Evolutionary conservation across 306 rosid genomes (phyloP), one percentile per base, ranked within the genome.

Genomic region (Adenanthera pavonina): DNA sequence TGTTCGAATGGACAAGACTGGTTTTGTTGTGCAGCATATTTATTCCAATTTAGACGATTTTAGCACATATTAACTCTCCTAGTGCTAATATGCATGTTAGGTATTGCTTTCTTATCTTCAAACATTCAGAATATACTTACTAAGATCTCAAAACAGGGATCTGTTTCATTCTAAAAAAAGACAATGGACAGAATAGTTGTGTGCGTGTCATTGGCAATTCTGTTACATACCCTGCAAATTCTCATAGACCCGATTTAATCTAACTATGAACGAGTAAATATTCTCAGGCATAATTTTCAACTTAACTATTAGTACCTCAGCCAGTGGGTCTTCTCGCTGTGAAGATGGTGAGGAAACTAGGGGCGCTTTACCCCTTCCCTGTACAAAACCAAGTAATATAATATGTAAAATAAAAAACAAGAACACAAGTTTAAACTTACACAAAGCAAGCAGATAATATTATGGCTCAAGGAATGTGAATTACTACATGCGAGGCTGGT

Each of bases 111-210:
- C 1, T 25, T 33, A 2, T 65, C 78, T n/a, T 72, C 86, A 34
- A 64, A 33, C 61, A 51, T 0, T 79, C 79, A 78, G 38, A 72
- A 83, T 33, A 82, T 51, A 3, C 65, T 62, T n/a, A 76, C 0
- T 11, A 83, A 77, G 47, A 41, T 77, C 35, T 83, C 79, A 52
- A 83, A 8, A 44, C 36, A 5, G 15, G 82, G 82, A 65, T 83
- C 86, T 10, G 59, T 0, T 10, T 83, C 75, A 75, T 77, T 54
- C 33, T 47, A 59, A 40, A 77, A 77, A 30, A 52, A 74, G 20
- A 69, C n/a, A 57, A 47, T 72, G 49, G 43, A 46, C 13, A 38
- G 12, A 2, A 70, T 35, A 60, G 6, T 69, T 48, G 52, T 48
- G 52, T 11, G 52, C 2, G 15, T 48, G 3, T 48, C 52, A 48